Evolutionary conservation across 2,329 filamentous ascomycete genomes (phyloP), one percentile per base, ranked within the genome.

Genomic region (Alternaria dauci): DNA sequence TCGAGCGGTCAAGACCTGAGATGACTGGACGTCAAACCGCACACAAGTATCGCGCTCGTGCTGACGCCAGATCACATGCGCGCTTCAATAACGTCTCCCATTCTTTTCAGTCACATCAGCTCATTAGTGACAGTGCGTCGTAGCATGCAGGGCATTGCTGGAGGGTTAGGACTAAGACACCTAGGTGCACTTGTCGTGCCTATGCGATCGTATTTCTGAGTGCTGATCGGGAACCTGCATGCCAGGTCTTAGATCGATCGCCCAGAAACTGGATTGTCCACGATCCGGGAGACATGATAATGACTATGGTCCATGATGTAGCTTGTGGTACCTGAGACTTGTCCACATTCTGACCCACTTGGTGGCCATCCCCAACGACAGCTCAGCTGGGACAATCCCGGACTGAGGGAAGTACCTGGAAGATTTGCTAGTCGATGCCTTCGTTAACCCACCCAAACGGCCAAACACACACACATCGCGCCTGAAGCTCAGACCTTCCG

Each of bases 31-130:
- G 16, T 12, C 20, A 36, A 30, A 26, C 12, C 11, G n/a, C 4
- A 18, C 41, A 30, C 52, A 38, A 55, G n/a, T 23, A 36, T 50
- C 50, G 50, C 44, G 39, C 34, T 43, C 54, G 48, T 48, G 54
- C 52, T 39, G 32, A 62, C 59, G 59, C 59, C 55, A 62, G 41
- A 39, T 59, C 59, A 59, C 50, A 55, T 62, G 59, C 54, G 25
- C 26, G 41, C 30, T 30, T 39, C 26, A 39, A 59, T 59, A 55
- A 62, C 55, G 56, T 62, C 51, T 47, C 46, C 32, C 36, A 58
- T 25, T 14, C 20, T n/a, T 16, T 50, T 25, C 30, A 38, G 38
- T 47, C 46, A 36, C 30, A 30, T 43, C 18, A 32, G 14, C 14
- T 39, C 23, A 44, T 36, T 58, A 26, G 16, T 41, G 12, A 36